Evolutionary conservation across 306 rosid genomes (phyloP).

Genomic region (Gynostemma pentaphyllum): DNA sequence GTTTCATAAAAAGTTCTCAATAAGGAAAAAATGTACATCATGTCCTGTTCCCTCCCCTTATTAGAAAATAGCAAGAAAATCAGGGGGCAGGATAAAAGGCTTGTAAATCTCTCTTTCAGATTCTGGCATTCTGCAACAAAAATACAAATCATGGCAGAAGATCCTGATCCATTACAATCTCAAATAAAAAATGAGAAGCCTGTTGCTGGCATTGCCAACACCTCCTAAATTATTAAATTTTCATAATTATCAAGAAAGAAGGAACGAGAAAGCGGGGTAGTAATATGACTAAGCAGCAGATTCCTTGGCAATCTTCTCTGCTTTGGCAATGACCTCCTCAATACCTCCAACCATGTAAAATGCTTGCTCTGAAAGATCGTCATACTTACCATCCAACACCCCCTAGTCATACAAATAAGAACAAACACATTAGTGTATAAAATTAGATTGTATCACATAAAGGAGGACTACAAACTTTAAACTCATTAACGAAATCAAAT

Average conservation of each 20-base stretch:
- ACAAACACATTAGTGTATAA: background rate
- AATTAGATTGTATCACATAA: background rate
- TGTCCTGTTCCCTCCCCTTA: background rate
- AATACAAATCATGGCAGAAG: constrained; percentile 18
- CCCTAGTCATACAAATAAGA: constrained; percentile 35
- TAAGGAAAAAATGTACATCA: constrained; percentile 1
- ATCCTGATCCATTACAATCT: constrained; percentile 34
- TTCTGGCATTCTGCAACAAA: constrained; percentile 24
- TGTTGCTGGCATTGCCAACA: constrained; percentile 34
- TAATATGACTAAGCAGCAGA: constrained; percentile 34
- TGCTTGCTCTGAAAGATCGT: constrained; percentile 83
- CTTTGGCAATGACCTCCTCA: constrained; percentile 90
- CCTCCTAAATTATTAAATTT: constrained; percentile 63
- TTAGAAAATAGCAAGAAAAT: background rate
- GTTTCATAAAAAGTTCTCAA: background rate
- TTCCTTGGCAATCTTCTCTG: constrained; percentile 96
- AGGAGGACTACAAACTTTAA: too few species aligned
- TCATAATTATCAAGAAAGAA: constrained; percentile 37
- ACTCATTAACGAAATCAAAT: too few species aligned
- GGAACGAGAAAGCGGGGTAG: background rate
- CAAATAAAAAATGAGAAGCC: background rate
- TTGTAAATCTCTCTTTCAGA: background rate
- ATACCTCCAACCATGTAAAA: constrained; percentile 99
- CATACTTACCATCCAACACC: constrained; percentile 91
- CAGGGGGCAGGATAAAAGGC: background rate